Evolutionary conservation across 495 filamentous ascomycete genomes (phyloP).

Genomic region (Cercophora scortea): DNA sequence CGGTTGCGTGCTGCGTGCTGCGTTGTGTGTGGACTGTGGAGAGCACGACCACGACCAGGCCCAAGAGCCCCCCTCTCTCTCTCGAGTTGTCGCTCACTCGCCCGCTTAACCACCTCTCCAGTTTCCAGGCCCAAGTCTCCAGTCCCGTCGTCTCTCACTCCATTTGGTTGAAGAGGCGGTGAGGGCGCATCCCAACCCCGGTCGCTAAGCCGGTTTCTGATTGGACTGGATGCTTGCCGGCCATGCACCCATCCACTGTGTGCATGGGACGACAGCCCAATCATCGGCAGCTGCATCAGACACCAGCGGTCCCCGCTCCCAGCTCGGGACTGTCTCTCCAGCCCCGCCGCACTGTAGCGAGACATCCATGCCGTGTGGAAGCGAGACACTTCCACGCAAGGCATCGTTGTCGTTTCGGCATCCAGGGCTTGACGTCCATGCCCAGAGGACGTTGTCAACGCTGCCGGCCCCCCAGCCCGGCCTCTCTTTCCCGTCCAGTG

Average conservation of each 20-base stretch:
- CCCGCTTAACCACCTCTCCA: neutral
- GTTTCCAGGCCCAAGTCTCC: constrained; percentile 6
- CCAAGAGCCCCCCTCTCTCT: neutral
- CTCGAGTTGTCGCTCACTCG: neutral
- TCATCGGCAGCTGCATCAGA: constrained; percentile 4
- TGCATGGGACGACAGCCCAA: constrained; percentile 18
- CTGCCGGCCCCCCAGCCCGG: no score
- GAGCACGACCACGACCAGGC: constrained; percentile 3
- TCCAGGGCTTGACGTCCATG: no score
- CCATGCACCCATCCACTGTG: constrained; percentile 17
- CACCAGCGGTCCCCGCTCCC: constrained; percentile 4
- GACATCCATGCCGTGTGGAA: constrained; percentile 12
- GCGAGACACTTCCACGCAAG: neutral
- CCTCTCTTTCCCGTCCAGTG: no score
- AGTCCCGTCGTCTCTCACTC: constrained; percentile 14
- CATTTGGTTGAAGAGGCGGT: constrained; percentile 30
- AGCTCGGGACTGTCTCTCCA: constrained; percentile 8
- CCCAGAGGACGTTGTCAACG: no score
- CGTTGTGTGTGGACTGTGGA: neutral
- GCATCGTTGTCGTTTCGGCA: no score
- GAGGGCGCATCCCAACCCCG: constrained; percentile 26
- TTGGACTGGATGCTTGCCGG: constrained; percentile 14
- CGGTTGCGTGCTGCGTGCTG: no score
- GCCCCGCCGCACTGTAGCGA: constrained; percentile 24
- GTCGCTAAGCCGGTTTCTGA: constrained; percentile 14